phyloP scores from a whole-genome alignment of 129 eudicot genomes.

The Helianthus annuus region HanXRQr2.0-SUNRISE NC_035433.2:129241297-129241796 shows the following conservation, averaged over 20 bases:
- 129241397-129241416: no score
- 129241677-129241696: neutral
- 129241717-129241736: no score
- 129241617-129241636: neutral
- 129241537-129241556: neutral
- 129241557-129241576: neutral
- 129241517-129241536: neutral
- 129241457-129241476: neutral
- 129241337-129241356: no score
- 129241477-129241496: neutral
- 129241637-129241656: neutral
- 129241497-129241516: neutral
- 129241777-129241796: no score
- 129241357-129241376: no score
- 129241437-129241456: no score
- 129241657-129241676: neutral
- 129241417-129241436: no score
- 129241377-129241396: no score
- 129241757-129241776: no score
- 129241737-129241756: no score
- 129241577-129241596: neutral
- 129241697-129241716: neutral
- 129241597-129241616: neutral
- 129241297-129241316: no score
- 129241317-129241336: no score